Evolutionary conservation across 768 basidiomycete species (phyloP).

Genomic region (Phylloporus sp.): DNA sequence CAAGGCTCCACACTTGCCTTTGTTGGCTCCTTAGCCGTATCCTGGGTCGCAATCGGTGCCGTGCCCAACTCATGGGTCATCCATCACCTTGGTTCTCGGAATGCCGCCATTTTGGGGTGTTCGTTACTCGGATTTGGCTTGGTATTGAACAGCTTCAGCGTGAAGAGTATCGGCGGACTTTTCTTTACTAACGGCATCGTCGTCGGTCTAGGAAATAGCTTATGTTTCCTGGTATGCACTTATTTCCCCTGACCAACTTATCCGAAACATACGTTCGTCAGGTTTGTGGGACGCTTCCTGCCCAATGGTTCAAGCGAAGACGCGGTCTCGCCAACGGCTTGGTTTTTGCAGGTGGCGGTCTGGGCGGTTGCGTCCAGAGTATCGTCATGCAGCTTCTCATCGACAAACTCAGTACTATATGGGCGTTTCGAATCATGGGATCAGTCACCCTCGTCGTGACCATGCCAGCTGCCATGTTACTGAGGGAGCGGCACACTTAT

Average conservation of each 20-base stretch:
- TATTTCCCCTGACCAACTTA: background rate
- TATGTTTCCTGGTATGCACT: constrained; percentile 21
- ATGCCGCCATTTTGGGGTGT: constrained; percentile 26
- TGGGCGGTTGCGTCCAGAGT: constrained; percentile 32
- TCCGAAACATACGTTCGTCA: background rate
- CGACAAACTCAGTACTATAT: constrained; percentile 24
- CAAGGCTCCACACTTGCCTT: constrained; percentile 27
- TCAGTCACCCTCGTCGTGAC: constrained; percentile 23
- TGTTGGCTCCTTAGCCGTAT: constrained; percentile 30
- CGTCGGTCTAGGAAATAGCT: constrained; percentile 27
- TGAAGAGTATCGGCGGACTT: constrained; percentile 19
- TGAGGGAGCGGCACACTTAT: constrained; percentile 22
- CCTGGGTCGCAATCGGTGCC: constrained; percentile 29
- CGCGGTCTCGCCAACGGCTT: constrained; percentile 34
- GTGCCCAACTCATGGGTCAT: constrained; percentile 30
- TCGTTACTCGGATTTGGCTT: constrained; percentile 28
- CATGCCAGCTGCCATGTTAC: constrained; percentile 26
- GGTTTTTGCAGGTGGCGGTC: constrained; percentile 31
- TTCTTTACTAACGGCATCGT: constrained; percentile 31
- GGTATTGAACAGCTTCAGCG: constrained; percentile 24
- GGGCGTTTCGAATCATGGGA: constrained; percentile 33
- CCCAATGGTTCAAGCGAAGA: constrained; percentile 33
- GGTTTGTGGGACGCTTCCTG: constrained; percentile 32
- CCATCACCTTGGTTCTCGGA: constrained; percentile 28
- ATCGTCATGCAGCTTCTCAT: constrained; percentile 28